Evolutionary conservation across 768 basidiomycete species (phyloP).

Genomic region (Wakefieldia striispora): DNA sequence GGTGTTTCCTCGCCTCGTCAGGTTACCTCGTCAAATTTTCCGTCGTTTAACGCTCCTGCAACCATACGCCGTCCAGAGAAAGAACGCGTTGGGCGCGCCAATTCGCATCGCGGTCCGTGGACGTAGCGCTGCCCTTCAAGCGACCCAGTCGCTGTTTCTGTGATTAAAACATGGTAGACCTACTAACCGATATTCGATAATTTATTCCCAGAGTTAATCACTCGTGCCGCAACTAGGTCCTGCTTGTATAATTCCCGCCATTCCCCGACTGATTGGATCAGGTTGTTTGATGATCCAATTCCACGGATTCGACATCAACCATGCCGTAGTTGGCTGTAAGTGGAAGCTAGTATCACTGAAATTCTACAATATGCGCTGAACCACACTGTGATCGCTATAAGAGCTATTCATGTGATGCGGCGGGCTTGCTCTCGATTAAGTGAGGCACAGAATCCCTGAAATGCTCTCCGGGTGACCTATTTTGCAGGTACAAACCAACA

Average conservation of each 20-base stretch:
- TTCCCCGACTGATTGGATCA: conserved; percentile 17
- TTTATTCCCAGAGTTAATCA: conserved; percentile 6
- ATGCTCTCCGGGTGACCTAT: not conserved
- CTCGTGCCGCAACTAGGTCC: not conserved
- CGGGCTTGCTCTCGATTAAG: not conserved
- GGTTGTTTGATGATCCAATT: conserved; percentile 6
- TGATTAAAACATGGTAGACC: too few species aligned
- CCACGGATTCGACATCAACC: conserved; percentile 4
- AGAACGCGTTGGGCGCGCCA: not conserved
- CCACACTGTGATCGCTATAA: conserved; percentile 12
- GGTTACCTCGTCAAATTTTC: conserved; percentile 1
- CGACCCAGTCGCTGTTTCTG: not conserved
- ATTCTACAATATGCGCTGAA: not conserved
- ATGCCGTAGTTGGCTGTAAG: not conserved
- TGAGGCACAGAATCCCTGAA: not conserved
- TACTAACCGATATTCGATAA: too few species aligned
- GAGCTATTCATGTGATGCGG: not conserved
- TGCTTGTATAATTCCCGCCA: not conserved
- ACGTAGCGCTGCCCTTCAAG: not conserved
- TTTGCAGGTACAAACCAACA: not conserved
- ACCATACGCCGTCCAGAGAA: not conserved
- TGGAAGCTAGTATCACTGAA: conserved; percentile 3
- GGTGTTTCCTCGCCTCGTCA: not conserved
- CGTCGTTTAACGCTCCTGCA: not conserved
- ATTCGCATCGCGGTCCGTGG: not conserved